A percentile compares a stretch with the other conserved stretches of the same genome.
Conservation (phyloP, 2,329 filamentous ascomycete species). For the Biscogniauxia mediterranea region DNA sequence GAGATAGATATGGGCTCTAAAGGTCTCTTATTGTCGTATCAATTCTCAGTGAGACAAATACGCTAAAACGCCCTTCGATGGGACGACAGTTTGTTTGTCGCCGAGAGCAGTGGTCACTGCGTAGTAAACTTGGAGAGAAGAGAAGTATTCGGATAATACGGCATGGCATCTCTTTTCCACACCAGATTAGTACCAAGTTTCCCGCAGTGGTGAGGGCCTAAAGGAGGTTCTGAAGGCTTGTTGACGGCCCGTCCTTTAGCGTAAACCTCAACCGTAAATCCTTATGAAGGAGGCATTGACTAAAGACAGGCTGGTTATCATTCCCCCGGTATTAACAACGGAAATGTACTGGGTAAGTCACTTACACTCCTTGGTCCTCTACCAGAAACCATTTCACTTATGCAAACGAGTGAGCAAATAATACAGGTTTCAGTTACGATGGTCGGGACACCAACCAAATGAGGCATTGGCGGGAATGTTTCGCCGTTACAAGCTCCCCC, state of each 20-base stretch:
- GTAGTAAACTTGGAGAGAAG: no score
- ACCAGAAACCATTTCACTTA: neutral
- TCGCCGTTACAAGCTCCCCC: neutral
- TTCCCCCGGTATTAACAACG: neutral
- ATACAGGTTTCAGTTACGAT: neutral
- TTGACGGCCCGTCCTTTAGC: neutral
- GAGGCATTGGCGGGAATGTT: neutral
- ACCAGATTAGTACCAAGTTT: neutral
- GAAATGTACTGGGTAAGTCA: neutral
- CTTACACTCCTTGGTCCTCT: neutral
- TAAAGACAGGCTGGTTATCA: neutral
- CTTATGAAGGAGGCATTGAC: neutral
- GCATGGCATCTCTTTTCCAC: neutral
- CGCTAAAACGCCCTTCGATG: neutral
- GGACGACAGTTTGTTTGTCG: neutral
- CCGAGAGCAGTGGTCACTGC: neutral
- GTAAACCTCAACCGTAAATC: neutral
- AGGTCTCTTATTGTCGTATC: neutral
- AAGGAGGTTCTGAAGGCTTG: neutral
- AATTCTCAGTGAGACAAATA: neutral
- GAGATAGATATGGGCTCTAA: neutral
- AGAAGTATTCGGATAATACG: neutral
- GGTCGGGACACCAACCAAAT: neutral
- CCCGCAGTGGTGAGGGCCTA: neutral
- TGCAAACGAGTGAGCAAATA: neutral